phyloP scores from a whole-genome alignment of 495 filamentous ascomycete species.

The Elasticomyces elasticus region DNA sequence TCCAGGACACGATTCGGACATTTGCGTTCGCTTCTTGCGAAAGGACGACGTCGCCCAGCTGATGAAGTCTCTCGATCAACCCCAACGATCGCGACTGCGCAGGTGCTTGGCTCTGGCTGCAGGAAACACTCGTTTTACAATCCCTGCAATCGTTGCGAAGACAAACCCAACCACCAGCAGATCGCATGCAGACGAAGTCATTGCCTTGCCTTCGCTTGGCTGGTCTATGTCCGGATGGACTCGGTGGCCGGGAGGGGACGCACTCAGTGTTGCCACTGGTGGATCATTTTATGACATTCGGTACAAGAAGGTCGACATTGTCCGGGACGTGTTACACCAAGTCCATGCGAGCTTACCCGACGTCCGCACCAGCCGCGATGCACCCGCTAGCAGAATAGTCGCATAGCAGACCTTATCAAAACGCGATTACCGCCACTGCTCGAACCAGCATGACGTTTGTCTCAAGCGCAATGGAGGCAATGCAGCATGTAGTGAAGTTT shows the following conservation, averaged over 20 bases:
- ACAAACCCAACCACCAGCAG: neutral
- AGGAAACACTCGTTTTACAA: constrained; percentile 10
- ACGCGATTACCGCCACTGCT: too few species aligned
- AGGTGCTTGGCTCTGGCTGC: neutral
- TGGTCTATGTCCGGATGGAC: constrained; percentile 10
- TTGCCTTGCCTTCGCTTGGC: constrained; percentile 15
- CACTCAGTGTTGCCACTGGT: neutral
- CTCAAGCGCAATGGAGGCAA: too few species aligned
- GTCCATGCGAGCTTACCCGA: neutral
- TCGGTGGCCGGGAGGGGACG: neutral
- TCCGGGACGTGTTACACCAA: neutral
- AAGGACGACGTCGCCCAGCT: neutral
- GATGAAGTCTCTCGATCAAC: neutral
- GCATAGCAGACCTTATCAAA: too few species aligned
- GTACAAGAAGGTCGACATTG: constrained; percentile 28
- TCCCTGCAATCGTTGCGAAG: constrained; percentile 1
- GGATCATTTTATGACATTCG: constrained; percentile 19
- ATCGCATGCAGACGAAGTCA: constrained; percentile 1
- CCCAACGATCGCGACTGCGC: neutral
- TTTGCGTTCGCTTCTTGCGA: constrained; percentile 10
- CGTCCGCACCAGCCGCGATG: neutral
- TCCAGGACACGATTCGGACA: neutral
- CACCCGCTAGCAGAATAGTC: too few species aligned
- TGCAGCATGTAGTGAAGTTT: too few species aligned
- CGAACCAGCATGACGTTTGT: too few species aligned